Evolutionary conservation across 108 stramenopile species (phyloP).

Genomic region (Discostella stelligeroides): DNA sequence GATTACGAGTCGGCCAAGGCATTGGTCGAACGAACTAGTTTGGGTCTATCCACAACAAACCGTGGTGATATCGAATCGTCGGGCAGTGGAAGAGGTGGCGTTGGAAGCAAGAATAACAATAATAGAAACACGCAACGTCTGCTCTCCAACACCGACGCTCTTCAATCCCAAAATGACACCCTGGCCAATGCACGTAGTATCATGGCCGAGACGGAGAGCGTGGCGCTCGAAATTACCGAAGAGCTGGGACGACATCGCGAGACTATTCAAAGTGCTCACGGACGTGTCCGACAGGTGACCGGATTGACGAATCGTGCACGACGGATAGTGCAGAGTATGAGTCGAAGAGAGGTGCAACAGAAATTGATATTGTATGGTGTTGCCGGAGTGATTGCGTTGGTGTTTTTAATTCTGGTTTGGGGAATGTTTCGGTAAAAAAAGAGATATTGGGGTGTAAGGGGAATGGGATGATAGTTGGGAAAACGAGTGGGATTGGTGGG

Average conservation of each 20-base stretch:
- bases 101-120: constrained; percentile 31
- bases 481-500: too few species aligned
- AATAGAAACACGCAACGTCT: constrained; percentile 66
- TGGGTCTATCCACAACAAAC: constrained; percentile 33
- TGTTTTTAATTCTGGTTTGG: constrained; percentile 44
- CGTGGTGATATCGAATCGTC: constrained; percentile 2
- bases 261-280: constrained; percentile 86
- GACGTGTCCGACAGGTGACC: constrained; percentile 85
- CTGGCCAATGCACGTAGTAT: constrained; percentile 87
- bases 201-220: constrained; percentile 94
- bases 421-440: too few species aligned
- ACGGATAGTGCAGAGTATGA: constrained; percentile 90
- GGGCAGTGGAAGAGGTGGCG: constrained; percentile 7
- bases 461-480: too few species aligned
- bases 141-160: constrained; percentile 67
- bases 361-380: constrained; percentile 90
- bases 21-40: constrained; percentile 22
- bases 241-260: constrained; percentile 92
- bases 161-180: constrained; percentile 83
- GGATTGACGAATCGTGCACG: constrained; percentile 90
- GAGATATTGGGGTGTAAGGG: too few species aligned
- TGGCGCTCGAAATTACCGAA: constrained; percentile 92
- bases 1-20: constrained; percentile 59
- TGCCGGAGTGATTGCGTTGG: constrained; percentile 62
- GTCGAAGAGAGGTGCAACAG: constrained; percentile 88